phyloP scores from a whole-genome alignment of 2,329 filamentous ascomycete genomes.

The Plenodomus biglobosus region DNA sequence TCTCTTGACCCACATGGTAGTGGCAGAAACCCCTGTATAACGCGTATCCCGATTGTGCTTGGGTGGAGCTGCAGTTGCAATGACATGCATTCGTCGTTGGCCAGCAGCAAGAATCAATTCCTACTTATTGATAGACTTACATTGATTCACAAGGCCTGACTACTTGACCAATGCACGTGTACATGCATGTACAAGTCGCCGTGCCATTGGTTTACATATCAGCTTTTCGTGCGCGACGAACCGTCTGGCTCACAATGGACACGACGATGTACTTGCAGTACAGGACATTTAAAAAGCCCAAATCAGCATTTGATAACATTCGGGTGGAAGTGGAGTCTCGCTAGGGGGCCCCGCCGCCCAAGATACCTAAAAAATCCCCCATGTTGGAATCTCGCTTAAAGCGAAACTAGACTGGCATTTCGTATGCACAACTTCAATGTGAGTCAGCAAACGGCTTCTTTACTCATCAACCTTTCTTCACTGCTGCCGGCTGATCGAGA shows the following conservation, averaged over 20 bases:
- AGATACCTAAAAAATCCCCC: too few relatives aligned
- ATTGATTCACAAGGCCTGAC: not conserved
- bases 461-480: slow-evolving; percentile 24
- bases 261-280: slow-evolving; percentile 5
- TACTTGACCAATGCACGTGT: not conserved
- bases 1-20: slow-evolving; percentile 4
- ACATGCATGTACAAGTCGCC: too few relatives aligned
- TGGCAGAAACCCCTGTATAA: slow-evolving; percentile 2
- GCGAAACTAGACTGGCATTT: too few relatives aligned
- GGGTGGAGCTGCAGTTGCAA: slow-evolving; percentile 5
- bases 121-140: not conserved
- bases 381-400: slow-evolving; percentile 15
- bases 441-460: slow-evolving; percentile 19
- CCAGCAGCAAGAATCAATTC: too few relatives aligned
- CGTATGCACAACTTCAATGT: slow-evolving; percentile 1
- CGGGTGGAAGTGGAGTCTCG: not conserved
- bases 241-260: not conserved
- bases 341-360: not conserved
- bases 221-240: not conserved
- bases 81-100: slow-evolving; percentile 1
- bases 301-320: slow-evolving; percentile 27
- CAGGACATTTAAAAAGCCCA: slow-evolving; percentile 12
- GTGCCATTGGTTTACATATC: too few relatives aligned
- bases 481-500: not conserved
- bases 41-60: not conserved